Evolutionary conservation across 1,139 yeast species (phyloP), one percentile per base, ranked within the genome.

Genomic region (Candida glucosophila): DNA sequence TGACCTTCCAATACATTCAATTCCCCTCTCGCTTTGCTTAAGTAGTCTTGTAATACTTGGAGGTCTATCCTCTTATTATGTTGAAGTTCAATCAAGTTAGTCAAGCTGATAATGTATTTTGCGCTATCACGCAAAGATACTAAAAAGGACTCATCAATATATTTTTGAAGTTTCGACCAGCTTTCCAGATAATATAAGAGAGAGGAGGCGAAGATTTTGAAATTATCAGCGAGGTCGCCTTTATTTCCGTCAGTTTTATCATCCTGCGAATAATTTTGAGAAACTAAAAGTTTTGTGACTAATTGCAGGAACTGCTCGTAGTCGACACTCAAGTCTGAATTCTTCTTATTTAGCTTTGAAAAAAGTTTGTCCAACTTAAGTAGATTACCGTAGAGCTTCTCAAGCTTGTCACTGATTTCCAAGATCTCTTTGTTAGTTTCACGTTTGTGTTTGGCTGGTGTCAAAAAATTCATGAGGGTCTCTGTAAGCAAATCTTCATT

Each of bases 41-140:
- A 59, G 47, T 88, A 88, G 30, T 81, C 94, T 23, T 74, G 73
- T 26, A 90, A 61, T 24, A 82, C 94, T 45, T 90, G 96, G 41
- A 80, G 74, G 49, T 90, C 98, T 20, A 88, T 71, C 40, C 82
- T 88, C 49, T 88, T 88, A 46, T 85, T 90, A 44, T 90, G 98
- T 37, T 90, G 85, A 29, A 82, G 65, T 44, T 81, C 88, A 31
- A 90, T 71, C 36, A 88, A 58, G 32, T 70, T 73, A 39, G 85
- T 81, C 40, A 90, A 65, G 17, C 90, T 74, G 21, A 71, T 66
- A 27, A 88, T 77, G 44, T 86, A 90, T 52, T 82, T 88, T 36
- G 90, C 85, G 55, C 92, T 68, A 50, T 90, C 97, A 39, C 82
- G 78, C 37, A 90, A 57, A 4, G 93, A 74, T 3, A 85, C 83